Evolutionary conservation across 2,329 filamentous ascomycete species (phyloP).

Genomic region (Lasiodiplodia gonubiensis): DNA sequence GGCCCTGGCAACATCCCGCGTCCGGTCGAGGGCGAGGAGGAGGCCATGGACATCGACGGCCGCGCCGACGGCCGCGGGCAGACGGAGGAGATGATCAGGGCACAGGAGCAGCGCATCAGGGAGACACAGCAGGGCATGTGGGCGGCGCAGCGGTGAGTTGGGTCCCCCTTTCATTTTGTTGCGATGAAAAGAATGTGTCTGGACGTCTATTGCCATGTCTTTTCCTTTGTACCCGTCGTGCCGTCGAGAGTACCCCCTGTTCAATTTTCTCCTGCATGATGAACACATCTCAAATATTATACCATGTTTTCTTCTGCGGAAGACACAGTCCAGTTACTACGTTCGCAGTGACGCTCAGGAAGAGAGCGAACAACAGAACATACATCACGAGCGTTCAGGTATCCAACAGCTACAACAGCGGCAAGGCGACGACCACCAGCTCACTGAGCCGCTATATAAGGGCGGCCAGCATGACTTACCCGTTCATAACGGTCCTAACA

Average conservation of each 20-base stretch:
- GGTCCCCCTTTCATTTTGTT: neutral
- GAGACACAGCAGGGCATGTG: conserved; percentile 65
- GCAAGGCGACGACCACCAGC: neutral
- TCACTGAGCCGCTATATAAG: neutral
- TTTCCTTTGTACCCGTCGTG: neutral
- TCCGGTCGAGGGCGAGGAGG: conserved; percentile 24
- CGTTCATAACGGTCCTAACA: neutral
- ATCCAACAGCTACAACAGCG: neutral
- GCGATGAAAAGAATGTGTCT: neutral
- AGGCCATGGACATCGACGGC: conserved; percentile 61
- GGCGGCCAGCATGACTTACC: neutral
- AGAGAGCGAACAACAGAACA: neutral
- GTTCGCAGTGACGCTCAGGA: neutral
- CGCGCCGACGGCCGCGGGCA: conserved; percentile 65
- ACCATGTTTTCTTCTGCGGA: neutral
- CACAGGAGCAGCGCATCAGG: conserved; percentile 65
- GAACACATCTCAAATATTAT: conserved; percentile 10
- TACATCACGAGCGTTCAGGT: neutral
- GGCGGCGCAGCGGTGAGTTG: conserved; percentile 35
- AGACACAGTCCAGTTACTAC: neutral
- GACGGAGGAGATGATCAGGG: conserved; percentile 66
- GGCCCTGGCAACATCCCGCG: conserved; percentile 28
- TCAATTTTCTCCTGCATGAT: neutral
- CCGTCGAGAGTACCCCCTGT: conserved; percentile 1
- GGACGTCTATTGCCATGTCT: neutral